Evolutionary conservation across 129 eudicot species (phyloP), one percentile per base, ranked within the genome.

Genomic region (Escallonia rubra): DNA sequence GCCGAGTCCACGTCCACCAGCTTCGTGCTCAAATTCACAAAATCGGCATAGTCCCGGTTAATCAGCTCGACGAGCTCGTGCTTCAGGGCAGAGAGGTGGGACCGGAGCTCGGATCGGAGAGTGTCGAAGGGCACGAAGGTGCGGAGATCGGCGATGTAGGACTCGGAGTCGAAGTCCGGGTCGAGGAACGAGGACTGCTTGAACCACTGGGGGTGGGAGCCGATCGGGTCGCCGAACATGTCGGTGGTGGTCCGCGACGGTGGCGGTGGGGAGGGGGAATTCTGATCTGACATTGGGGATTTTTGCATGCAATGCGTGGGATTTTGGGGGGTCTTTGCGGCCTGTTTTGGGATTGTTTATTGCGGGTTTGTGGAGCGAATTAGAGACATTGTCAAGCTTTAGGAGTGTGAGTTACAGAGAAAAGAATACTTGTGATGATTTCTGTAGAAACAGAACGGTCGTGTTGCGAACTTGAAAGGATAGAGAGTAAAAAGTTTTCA

Each of bases 61-160:
- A 92, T 92, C 4, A 92, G 74, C 66, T 92, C 98, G 2, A 92
- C 87, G 4, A 92, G 80, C 54, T 92, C 95, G 63, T 81, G 86
- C 44, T 89, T 83, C 4, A 92, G 84, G 5, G 95, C 79, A 7
- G 89, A 69, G 6, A 88, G 80, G 67, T 92, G 96, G 0, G 98
- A 86, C n/a, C 81, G 95, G 58, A 92, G 96, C 77, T 92, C 96
- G n/a, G 95, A 84, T 57, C 95, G 91, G 68, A 92, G 86, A 9
- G 96, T 89, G 71, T 88, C 95, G 77, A 92, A 84, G 2, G 98
- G 98, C 53, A 92, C 98, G 59, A 92, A 92, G 8, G 95, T 86
- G 51, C 98, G 98, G 43, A 92, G 95, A 77, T 92, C 98, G 70
- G 96, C 72, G 56, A 92, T 92, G 87, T 92, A 92, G n/a, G 86